Base-by-base conservation (phyloP, 2,329 filamentous ascomycete species). In the Aspergillus unguis region DNA sequence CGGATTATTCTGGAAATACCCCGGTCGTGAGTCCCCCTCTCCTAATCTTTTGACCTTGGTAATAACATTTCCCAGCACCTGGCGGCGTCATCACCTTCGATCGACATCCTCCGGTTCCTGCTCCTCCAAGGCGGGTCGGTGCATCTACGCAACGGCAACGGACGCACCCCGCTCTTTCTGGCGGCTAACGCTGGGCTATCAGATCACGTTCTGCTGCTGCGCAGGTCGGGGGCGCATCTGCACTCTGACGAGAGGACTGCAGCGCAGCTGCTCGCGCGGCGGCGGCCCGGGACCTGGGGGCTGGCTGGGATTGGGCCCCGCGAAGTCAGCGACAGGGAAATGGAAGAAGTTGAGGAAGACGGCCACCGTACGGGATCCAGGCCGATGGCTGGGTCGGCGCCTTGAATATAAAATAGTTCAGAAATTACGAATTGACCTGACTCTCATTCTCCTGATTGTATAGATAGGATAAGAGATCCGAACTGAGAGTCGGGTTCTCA, bases 1-100 rank as follows among this genome's bases (percentile, higher is more conserved):
- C 83, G 29, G 89, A 94, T 72, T 92, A 92, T 67, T 87, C 87
- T 23, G 88, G 89, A 43, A 94, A 92, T 72, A 92, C 89, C 27
- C 75, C 76, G 23, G 63, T 78, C 46, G 73, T 75, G 64, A 58
- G 68, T 32, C 35, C 8, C 2, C 38, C 35, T 48, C 17, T 38
- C 25, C n/a, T n/a, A 6, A 44, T 28, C 37, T 42, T 36, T 42
- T 45, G n/a, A 4, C 4, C 29, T 5, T 28, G 33, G 7, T 25
- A 23, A 10, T 44, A 7, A 42, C 33, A 28, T 35, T 8, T 44
- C 26, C 29, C 8, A 81, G 78, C 82, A 85, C 60, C 74, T 84
- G 43, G 82, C 82, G 44, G 80, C 82, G 4, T 80, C 78, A 3
- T 77, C 77, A 17, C 79, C 80, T 2, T 78, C 80, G 42, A 65